A percentile compares a stretch with the other conserved stretches of the same genome.
Evolutionary conservation across 1,284 basidiomycete species (phyloP).

Genomic region (Tausonia pullulans): DNA sequence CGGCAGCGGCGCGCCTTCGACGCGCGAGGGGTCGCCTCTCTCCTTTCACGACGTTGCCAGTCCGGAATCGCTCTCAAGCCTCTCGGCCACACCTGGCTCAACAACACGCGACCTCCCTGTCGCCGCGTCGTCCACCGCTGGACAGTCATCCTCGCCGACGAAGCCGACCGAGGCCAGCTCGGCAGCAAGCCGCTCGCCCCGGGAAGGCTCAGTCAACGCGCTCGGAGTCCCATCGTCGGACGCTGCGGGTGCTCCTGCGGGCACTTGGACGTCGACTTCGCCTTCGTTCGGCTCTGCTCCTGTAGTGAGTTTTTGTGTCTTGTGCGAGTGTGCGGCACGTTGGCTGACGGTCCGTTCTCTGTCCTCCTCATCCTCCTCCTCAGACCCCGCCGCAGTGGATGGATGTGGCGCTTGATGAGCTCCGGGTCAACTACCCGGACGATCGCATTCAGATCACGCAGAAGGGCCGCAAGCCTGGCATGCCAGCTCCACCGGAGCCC

Average conservation of each 20-base stretch:
- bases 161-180: no score
- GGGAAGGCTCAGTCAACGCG: no score
- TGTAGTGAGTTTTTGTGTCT: neutral
- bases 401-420: conserved; percentile 46
- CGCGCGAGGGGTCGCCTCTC: conserved; percentile 16
- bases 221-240: neutral
- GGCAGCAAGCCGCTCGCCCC: no score
- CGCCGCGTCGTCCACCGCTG: no score
- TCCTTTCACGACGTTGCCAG: conserved; percentile 22
- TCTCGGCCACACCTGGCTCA: neutral
- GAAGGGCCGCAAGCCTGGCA: conserved; percentile 34
- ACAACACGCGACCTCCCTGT: neutral
- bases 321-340: no score
- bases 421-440: conserved; percentile 63
- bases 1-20: neutral
- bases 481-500: conserved; percentile 18
- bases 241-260: neutral
- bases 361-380: neutral
- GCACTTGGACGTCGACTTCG: neutral
- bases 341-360: neutral
- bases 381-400: conserved; percentile 59
- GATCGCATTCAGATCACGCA: conserved; percentile 72
- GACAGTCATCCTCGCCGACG: no score
- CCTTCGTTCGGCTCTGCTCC: neutral
- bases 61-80: conserved; percentile 19